phyloP scores from a whole-genome alignment of 331 rosid species.

The Rosa hybrid region DNA sequence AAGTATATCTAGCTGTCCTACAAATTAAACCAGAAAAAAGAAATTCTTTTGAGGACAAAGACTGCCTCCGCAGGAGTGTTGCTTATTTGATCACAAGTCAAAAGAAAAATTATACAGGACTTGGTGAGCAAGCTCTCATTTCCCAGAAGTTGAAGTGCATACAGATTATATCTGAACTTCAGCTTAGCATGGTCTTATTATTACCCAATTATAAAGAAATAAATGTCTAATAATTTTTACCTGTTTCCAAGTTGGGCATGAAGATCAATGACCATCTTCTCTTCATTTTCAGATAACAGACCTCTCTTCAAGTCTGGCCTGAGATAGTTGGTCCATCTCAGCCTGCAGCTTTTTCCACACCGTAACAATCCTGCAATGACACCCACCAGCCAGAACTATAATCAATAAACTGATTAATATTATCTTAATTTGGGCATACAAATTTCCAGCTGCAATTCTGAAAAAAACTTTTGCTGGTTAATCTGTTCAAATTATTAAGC shows the following conservation, averaged over 20 bases:
- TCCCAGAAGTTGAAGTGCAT: neutral
- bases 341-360: conserved; percentile 89
- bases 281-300: conserved; percentile 73
- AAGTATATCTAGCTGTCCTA: conserved; percentile 5
- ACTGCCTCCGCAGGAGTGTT: neutral
- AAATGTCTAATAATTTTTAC: conserved; percentile 21
- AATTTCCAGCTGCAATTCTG: neutral
- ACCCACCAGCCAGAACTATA: neutral
- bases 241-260: conserved; percentile 92
- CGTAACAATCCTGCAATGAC: conserved; percentile 64
- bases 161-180: neutral
- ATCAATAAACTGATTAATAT: conserved; percentile 11
- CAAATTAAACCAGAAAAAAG: neutral
- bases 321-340: conserved; percentile 80
- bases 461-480: neutral
- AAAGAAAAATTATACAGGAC: neutral
- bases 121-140: conserved; percentile 13
- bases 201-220: neutral
- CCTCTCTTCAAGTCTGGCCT: conserved; percentile 91
- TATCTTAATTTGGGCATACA: neutral
- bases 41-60: conserved; percentile 13
- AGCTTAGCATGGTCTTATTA: conserved; percentile 7
- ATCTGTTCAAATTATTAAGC: neutral
- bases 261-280: conserved; percentile 82
- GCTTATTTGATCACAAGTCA: neutral